These are phyloP conservation scores for Nemania sp. DNA, from an alignment of 2,329 filamentous ascomycete species.

Conservation along the genomic window DNA sequence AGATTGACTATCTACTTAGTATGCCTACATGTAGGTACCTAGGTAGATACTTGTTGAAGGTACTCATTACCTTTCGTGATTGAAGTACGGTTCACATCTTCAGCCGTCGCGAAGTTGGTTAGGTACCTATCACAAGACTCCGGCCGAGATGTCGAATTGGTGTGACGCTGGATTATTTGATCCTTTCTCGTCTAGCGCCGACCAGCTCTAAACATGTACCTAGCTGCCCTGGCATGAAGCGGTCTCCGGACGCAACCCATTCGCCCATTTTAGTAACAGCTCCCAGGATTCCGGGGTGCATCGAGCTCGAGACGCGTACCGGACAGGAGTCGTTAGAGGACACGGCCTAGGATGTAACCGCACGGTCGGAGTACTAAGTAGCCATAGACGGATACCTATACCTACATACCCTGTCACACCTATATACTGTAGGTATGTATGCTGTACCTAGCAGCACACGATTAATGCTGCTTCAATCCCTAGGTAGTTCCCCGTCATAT, in stretches of 20 bases:
- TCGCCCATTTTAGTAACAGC: constrained; percentile 28
- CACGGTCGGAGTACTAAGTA: constrained; percentile 31
- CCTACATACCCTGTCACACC: too few relatives aligned
- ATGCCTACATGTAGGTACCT: neutral
- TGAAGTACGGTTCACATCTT: constrained; percentile 9
- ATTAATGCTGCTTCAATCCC: constrained; percentile 12
- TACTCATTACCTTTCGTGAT: neutral
- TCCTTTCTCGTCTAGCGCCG: neutral
- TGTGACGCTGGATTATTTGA: constrained; percentile 6
- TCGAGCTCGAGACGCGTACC: constrained; percentile 27
- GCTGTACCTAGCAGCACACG: constrained; percentile 10
- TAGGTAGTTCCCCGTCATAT: neutral
- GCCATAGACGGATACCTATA: too few relatives aligned
- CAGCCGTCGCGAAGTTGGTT: neutral
- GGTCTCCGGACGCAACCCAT: neutral
- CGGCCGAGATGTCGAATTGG: constrained; percentile 9
- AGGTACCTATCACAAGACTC: neutral
- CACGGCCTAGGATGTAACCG: constrained; percentile 36
- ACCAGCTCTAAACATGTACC: constrained; percentile 1
- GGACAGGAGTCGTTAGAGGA: constrained; percentile 15
- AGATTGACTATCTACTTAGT: neutral
- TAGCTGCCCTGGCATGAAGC: neutral
- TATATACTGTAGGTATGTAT: too few relatives aligned
- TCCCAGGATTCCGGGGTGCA: constrained; percentile 36
- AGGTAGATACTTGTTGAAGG: neutral